A percentile compares a stretch with the other conserved stretches of the same genome.
These are phyloP conservation scores for Pichia thaimueangensis DNA, from an alignment of 805 yeast genomes.

Conservation along the genomic window DNA sequence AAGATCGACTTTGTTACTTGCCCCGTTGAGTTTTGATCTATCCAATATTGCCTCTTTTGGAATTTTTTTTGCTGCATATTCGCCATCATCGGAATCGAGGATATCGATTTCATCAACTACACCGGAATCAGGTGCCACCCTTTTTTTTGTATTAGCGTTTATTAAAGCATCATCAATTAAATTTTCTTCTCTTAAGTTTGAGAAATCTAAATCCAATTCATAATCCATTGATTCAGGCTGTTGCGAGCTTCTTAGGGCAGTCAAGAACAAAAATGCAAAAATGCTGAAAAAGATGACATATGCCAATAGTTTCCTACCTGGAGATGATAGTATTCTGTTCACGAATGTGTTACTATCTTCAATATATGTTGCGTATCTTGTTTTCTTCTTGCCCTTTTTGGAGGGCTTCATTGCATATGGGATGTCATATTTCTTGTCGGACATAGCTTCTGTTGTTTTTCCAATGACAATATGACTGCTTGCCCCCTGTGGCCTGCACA, in stretches of 20 bases:
- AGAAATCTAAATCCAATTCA: constrained; percentile 11
- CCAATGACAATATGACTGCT: no score
- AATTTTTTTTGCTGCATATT: no score
- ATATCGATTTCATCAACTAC: constrained; percentile 7
- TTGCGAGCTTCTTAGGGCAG: constrained; percentile 6
- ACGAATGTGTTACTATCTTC: constrained; percentile 5
- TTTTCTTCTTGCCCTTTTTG: constrained; percentile 13
- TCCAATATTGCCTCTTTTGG: no score
- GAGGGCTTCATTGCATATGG: constrained; percentile 32
- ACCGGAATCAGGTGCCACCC: background rate
- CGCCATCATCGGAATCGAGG: constrained; percentile 9
- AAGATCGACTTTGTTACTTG: no score
- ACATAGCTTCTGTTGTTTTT: background rate
- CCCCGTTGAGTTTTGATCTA: no score
- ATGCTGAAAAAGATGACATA: constrained; percentile 11
- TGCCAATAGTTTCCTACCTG: constrained; percentile 11
- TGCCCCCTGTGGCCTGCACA: no score
- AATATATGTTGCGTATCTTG: constrained; percentile 20
- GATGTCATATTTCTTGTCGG: constrained; percentile 24
- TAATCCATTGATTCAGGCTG: constrained; percentile 4
- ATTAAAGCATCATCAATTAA: constrained; percentile 6
- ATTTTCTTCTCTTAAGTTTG: constrained; percentile 2
- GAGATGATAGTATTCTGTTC: constrained; percentile 29
- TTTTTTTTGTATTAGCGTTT: background rate
- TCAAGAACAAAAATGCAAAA: constrained; percentile 11